These are phyloP conservation scores for Pseudofabraea citricarpa DNA, from an alignment of 2,329 filamentous ascomycete species.

Conservation along the genomic window DNA sequence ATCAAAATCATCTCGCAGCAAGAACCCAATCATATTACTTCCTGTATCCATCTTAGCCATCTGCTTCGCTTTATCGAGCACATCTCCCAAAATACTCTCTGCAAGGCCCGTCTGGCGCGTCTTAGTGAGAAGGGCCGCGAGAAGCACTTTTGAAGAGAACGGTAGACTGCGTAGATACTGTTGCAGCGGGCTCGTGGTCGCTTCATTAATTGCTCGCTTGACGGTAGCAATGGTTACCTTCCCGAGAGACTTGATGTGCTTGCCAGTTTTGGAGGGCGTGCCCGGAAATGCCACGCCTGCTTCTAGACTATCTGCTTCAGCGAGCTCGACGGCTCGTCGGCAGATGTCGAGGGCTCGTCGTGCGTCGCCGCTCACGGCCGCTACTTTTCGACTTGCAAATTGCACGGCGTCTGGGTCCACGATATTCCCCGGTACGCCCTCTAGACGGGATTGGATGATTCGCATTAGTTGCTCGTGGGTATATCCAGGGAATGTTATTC, in stretches of 20 bases:
- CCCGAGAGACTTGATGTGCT: constrained; percentile 27
- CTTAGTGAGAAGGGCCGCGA: constrained; percentile 75
- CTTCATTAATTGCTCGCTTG: constrained; percentile 91
- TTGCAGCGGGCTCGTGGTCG: constrained; percentile 87
- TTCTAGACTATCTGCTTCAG: constrained; percentile 62
- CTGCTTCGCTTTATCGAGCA: constrained; percentile 78
- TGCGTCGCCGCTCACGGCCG: constrained; percentile 91
- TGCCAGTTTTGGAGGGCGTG: constrained; percentile 54
- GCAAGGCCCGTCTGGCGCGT: constrained; percentile 78
- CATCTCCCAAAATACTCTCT: constrained; percentile 84
- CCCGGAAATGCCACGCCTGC: constrained; percentile 31
- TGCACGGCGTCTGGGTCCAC: constrained; percentile 92
- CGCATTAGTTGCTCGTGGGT: constrained; percentile 96
- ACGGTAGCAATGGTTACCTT: constrained; percentile 89
- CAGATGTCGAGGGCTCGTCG: constrained; percentile 92
- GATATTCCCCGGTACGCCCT: constrained; percentile 81
- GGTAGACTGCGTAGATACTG: constrained; percentile 82
- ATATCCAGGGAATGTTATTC: constrained; percentile 96
- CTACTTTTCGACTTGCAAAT: constrained; percentile 94
- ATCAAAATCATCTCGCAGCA: constrained; percentile 30
- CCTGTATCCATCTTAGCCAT: constrained; percentile 57
- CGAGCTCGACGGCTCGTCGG: constrained; percentile 88
- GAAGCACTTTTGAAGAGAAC: constrained; percentile 76
- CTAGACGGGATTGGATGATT: constrained; percentile 91
- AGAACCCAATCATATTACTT: constrained; percentile 56